A percentile compares a stretch with the other conserved stretches of the same genome.
Conservation (phyloP, 2,329 filamentous ascomycete species). For the Cladosporium sp. region DNA sequence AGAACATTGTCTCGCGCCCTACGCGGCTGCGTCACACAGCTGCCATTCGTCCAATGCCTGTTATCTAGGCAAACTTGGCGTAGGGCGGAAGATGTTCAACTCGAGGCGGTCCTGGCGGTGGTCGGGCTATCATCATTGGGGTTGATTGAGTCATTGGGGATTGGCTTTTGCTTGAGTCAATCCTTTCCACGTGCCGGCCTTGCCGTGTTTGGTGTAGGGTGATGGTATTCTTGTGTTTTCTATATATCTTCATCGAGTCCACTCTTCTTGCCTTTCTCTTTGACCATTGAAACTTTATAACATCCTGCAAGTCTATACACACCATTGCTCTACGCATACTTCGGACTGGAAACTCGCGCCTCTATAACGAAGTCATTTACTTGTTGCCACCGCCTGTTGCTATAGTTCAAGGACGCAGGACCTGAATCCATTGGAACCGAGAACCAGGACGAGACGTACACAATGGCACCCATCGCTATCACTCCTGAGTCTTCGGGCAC, state of each 20-base stretch:
- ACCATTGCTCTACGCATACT: neutral
- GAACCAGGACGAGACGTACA: neutral
- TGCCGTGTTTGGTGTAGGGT: neutral
- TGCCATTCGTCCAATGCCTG: neutral
- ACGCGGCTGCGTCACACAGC: neutral
- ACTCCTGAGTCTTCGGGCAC: slow-evolving; percentile 34
- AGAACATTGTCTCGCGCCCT: neutral
- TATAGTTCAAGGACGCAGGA: neutral
- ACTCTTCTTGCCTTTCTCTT: neutral
- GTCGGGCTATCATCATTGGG: neutral
- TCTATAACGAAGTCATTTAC: neutral
- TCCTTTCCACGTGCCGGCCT: neutral
- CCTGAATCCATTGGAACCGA: neutral
- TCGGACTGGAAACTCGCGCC: neutral
- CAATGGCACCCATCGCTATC: slow-evolving; percentile 30
- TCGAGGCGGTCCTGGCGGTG: neutral
- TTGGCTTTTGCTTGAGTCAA: neutral
- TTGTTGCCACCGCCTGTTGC: neutral
- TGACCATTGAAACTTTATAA: neutral
- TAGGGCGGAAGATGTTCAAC: neutral
- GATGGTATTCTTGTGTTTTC: neutral
- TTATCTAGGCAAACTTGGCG: neutral
- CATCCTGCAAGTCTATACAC: neutral
- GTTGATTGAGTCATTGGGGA: slow-evolving; percentile 1
- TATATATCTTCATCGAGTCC: neutral